These are phyloP conservation scores for Tylopilus sp. DNA, from an alignment of 768 basidiomycete species.

Conservation along the genomic window DNA sequence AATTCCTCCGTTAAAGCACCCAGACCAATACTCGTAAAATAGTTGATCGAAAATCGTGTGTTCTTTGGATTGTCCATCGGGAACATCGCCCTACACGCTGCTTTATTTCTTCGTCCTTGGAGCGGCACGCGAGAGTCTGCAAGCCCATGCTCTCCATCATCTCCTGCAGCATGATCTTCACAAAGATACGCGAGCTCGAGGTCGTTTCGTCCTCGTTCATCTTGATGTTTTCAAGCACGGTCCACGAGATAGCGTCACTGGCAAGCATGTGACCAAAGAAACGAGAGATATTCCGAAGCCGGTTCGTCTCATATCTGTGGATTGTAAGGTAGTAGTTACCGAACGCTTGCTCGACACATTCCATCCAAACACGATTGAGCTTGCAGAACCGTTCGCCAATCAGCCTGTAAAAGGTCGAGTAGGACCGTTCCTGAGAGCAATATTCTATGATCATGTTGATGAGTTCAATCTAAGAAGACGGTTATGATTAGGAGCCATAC, in stretches of 20 bases:
- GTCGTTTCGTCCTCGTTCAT: conserved; percentile 99
- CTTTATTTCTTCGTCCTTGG: too few species aligned
- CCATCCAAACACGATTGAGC: conserved; percentile 92
- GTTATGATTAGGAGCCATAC: neutral
- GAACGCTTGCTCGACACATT: conserved; percentile 85
- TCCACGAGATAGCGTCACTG: conserved; percentile 88
- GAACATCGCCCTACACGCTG: too few species aligned
- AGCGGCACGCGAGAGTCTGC: too few species aligned
- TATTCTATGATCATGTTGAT: conserved; percentile 99
- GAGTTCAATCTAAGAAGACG: conserved; percentile 71
- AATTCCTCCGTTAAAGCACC: conserved; percentile 87
- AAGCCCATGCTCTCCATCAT: conserved; percentile 90
- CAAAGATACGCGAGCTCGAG: conserved; percentile 91
- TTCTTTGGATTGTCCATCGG: too few species aligned
- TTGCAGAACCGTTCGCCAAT: conserved; percentile 96
- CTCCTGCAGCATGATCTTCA: conserved; percentile 96
- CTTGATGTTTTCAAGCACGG: conserved; percentile 76
- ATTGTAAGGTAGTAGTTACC: conserved; percentile 90
- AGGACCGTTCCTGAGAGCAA: conserved; percentile 99
- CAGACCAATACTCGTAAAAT: too few species aligned
- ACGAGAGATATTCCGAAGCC: conserved; percentile 92
- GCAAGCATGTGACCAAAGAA: conserved; percentile 94
- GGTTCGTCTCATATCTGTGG: conserved; percentile 98
- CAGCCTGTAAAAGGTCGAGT: conserved; percentile 95
- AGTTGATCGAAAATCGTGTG: too few species aligned